Percentiles rank a stretch among this genome's conserved stretches.
Conservation (phyloP, 345 rosid genomes). For the Camelina neglecta region DNA sequence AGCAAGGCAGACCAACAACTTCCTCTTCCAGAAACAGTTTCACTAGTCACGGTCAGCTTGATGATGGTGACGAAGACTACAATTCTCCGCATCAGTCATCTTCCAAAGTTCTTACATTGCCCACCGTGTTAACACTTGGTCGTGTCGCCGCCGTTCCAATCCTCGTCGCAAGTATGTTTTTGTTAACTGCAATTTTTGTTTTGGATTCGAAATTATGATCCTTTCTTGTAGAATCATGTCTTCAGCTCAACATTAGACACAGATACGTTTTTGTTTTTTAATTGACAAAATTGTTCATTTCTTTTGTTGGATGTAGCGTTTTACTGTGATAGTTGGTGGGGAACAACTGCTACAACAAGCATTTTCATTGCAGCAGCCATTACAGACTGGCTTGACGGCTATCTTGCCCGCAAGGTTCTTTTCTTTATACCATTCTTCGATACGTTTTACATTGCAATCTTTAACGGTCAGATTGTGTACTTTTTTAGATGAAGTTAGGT, state of each 20-base stretch:
- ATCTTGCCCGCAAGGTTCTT: slow-evolving; percentile 86
- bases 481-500: slow-evolving; percentile 80
- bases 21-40: slow-evolving; percentile 40
- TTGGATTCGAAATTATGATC: not conserved
- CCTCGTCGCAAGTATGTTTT: slow-evolving; percentile 66
- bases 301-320: slow-evolving; percentile 55
- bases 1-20: slow-evolving; percentile 32
- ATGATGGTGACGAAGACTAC: slow-evolving; percentile 13
- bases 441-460: not conserved
- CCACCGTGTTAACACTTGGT: slow-evolving; percentile 85
- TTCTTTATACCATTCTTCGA: not conserved
- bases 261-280: not conserved
- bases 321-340: slow-evolving; percentile 87
- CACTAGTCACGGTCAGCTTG: slow-evolving; percentile 17
- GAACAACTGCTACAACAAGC: slow-evolving; percentile 85
- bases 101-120: slow-evolving; percentile 77
- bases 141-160: slow-evolving; percentile 96
- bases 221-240: slow-evolving; percentile 19
- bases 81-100: slow-evolving; percentile 38
- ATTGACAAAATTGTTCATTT: slow-evolving; percentile 22
- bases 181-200: not conserved
- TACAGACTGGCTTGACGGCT: slow-evolving; percentile 99
- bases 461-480: slow-evolving; percentile 22
- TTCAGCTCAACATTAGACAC: not conserved
- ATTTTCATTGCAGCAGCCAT: slow-evolving; percentile 88